Evolutionary conservation across 768 basidiomycete species (phyloP), one percentile per base, ranked within the genome.

Genomic region (Hebeloma cylindrosporum): DNA sequence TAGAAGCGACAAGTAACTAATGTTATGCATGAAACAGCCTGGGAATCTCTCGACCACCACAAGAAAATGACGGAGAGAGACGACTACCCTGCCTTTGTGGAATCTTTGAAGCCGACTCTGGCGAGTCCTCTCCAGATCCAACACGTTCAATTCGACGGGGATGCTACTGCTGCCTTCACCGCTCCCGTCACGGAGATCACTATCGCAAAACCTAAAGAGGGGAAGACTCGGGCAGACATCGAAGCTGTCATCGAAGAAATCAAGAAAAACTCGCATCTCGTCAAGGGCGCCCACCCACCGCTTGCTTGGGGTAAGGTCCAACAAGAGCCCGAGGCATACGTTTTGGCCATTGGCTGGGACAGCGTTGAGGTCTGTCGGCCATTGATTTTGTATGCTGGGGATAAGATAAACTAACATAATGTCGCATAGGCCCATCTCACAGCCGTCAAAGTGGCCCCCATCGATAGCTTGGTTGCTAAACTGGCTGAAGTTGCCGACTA

Each of bases 121-220:
- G 13, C 17, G 13, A 27, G 26, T 21, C 16, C 9, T 18, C 10
- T 21, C 14, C 4, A 7, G 7, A n/a, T 40, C 22, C 27, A 18
- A 9, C 39, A 29, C 17, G 21, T 40, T 11, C 16, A 28, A 5
- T 40, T 29, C 22, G 39, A 40, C 16, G 28, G 21, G 2, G 27
- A 40, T 16, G 18, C 39, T n/a, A 40, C 27, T 11, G 31, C n/a
- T n/a, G 39, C 39, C 11, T 29, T 40, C 26, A 40, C 17, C 7
- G 27, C 39, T 10, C 27, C 39, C 4, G 28, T 40, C 27, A 40
- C 39, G 13, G 39, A 29, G 14, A 18, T 17, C 4, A 18, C 39
- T 6, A 17, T 40, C 2, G 39, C 31, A n/a, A 40, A 8, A 16
- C 39, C 39, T 3, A 40, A 40, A 21, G 39, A 40, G n/a, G 39